Evolutionary conservation across 148 eudicot genomes (phyloP).

Genomic region (Rhododendron simsii): DNA sequence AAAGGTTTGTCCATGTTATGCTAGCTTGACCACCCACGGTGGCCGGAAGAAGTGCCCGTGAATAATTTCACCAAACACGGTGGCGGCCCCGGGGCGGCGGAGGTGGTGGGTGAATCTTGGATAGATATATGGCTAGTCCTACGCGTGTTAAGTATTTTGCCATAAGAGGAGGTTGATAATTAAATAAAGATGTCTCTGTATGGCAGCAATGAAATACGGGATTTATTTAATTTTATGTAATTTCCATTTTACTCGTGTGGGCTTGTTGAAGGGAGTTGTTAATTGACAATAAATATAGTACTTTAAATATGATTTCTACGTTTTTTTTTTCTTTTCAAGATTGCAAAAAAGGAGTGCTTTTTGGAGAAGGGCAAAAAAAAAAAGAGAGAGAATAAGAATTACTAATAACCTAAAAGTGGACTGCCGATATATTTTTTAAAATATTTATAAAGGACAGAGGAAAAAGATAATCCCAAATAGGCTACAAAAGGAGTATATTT

Average conservation of each 20-base stretch:
- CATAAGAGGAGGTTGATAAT: neutral
- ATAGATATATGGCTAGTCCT: neutral
- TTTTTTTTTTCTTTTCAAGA: neutral
- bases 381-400: too few species aligned
- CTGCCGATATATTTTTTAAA: too few species aligned
- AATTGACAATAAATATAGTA: neutral
- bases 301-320: neutral
- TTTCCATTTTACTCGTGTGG: neutral
- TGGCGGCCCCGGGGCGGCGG: neutral
- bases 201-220: neutral
- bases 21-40: slow-evolving; percentile 23
- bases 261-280: too few species aligned
- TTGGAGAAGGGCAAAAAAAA: too few species aligned
- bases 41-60: slow-evolving; percentile 23
- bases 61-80: neutral
- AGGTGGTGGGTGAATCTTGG: neutral
- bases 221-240: neutral
- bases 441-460: too few species aligned
- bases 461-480: too few species aligned
- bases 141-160: neutral
- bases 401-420: too few species aligned
- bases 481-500: too few species aligned
- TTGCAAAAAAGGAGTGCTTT: too few species aligned
- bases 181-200: neutral
- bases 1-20: slow-evolving; percentile 22